Evolutionary conservation across 2,329 filamentous ascomycete species (phyloP).

Genomic region (Neoarthrinium moseri): DNA sequence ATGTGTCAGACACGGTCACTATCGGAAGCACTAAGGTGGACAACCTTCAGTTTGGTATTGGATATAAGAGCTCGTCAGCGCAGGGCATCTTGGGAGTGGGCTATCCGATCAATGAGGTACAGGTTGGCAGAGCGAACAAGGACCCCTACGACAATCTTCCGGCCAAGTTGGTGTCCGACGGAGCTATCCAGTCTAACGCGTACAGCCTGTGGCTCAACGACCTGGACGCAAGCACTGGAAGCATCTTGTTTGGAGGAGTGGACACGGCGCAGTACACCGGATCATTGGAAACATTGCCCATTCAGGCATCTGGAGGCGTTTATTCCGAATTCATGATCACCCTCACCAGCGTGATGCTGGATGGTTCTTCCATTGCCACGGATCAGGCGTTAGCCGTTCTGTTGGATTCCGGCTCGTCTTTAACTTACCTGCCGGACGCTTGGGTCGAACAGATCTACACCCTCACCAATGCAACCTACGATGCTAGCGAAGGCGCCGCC

Average conservation of each 20-base stretch:
- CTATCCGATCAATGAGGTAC: slow-evolving; percentile 76
- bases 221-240: slow-evolving; percentile 62
- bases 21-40: slow-evolving; percentile 54
- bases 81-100: slow-evolving; percentile 86
- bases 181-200: slow-evolving; percentile 62
- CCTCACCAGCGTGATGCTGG: slow-evolving; percentile 57
- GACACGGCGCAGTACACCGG: slow-evolving; percentile 66
- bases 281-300: slow-evolving; percentile 63
- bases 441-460: slow-evolving; percentile 45
- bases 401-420: slow-evolving; percentile 68
- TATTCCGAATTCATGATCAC: slow-evolving; percentile 69
- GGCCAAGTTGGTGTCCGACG: slow-evolving; percentile 58
- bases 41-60: slow-evolving; percentile 70
- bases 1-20: slow-evolving; percentile 70
- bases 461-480: slow-evolving; percentile 45
- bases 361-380: slow-evolving; percentile 38
- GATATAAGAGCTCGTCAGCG: slow-evolving; percentile 57
- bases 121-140: slow-evolving; percentile 56
- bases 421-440: slow-evolving; percentile 63
- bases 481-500: slow-evolving; percentile 49
- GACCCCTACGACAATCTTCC: slow-evolving; percentile 68
- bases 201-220: slow-evolving; percentile 79
- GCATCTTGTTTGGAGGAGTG: slow-evolving; percentile 73
- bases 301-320: slow-evolving; percentile 52
- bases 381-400: slow-evolving; percentile 60